Conservation (phyloP, 208 protist species). For the Crithidia bombi region DNA sequence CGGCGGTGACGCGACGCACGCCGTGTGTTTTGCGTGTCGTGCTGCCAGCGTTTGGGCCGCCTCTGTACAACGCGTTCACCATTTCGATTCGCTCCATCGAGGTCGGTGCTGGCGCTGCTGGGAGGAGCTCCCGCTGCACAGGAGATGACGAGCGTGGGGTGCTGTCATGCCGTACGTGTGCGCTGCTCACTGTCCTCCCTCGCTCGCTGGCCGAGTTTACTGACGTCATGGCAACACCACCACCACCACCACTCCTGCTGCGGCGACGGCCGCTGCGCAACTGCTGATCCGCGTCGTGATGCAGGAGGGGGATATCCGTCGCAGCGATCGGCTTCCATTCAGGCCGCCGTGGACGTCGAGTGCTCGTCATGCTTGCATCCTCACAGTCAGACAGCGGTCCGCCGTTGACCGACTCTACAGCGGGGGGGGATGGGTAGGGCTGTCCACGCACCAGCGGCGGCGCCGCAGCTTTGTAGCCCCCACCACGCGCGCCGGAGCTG, state of each 20-base stretch:
- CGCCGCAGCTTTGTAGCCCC: conserved; percentile 4
- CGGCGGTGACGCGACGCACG: conserved; percentile 25
- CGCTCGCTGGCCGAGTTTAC: background rate
- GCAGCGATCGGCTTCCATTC: conserved; percentile 65
- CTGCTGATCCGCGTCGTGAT: conserved; percentile 58
- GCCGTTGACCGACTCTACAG: conserved; percentile 36
- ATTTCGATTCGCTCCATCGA: background rate
- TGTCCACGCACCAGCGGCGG: conserved; percentile 45
- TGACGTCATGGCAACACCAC: too few relatives aligned
- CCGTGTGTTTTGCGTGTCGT: background rate
- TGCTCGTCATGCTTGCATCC: background rate
- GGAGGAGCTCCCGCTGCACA: conserved; percentile 13
- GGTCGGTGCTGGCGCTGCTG: background rate
- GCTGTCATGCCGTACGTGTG: background rate
- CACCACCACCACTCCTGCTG: background rate
- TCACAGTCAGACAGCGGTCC: conserved; percentile 1
- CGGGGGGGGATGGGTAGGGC: conserved; percentile 31
- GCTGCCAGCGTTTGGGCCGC: background rate
- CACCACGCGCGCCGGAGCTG: background rate
- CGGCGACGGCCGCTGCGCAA: conserved; percentile 27
- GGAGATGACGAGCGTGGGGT: background rate
- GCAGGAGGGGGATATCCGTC: conserved; percentile 54
- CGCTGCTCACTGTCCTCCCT: background rate
- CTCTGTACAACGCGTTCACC: background rate
- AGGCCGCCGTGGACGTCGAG: conserved; percentile 16